These are phyloP conservation scores for Nemophila menziesii DNA, from an alignment of 257 asterid species.

Conservation along the genomic window DNA sequence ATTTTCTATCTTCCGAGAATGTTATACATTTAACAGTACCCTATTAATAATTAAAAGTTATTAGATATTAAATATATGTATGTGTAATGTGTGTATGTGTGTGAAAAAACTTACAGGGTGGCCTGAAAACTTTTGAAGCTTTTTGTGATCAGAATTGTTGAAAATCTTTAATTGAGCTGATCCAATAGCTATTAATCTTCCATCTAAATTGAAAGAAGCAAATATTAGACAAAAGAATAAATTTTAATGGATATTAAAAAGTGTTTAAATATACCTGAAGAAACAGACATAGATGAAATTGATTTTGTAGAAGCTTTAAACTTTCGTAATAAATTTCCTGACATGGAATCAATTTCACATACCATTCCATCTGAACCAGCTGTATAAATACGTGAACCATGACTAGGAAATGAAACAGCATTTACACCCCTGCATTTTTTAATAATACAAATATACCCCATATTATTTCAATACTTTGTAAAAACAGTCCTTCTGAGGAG, in stretches of 20 bases:
- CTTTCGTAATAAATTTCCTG: slow-evolving; percentile 61
- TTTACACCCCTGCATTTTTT: slow-evolving; percentile 66
- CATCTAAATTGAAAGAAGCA: slow-evolving; percentile 41
- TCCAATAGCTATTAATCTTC: slow-evolving; percentile 68
- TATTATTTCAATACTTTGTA: too few species aligned
- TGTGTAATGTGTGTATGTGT: neutral
- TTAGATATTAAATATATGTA: neutral
- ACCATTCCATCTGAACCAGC: slow-evolving; percentile 89
- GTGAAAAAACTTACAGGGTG: slow-evolving; percentile 63
- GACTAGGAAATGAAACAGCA: slow-evolving; percentile 55
- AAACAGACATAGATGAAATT: slow-evolving; percentile 65
- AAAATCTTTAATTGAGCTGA: slow-evolving; percentile 66
- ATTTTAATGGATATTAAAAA: neutral
- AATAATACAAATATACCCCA: too few species aligned
- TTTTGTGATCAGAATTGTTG: slow-evolving; percentile 49
- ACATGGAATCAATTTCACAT: slow-evolving; percentile 59
- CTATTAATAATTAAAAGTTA: slow-evolving; percentile 24
- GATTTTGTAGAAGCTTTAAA: slow-evolving; percentile 60
- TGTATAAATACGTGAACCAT: slow-evolving; percentile 55
- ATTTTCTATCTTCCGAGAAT: slow-evolving; percentile 74
- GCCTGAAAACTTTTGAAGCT: slow-evolving; percentile 81
- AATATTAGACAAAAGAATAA: slow-evolving; percentile 1
- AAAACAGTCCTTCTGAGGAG: too few species aligned
- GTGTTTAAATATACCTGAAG: slow-evolving; percentile 65
- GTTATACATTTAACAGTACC: slow-evolving; percentile 69